These are phyloP conservation scores for Coriaria nepalensis DNA, from an alignment of 306 rosid genomes.

Conservation along the genomic window DNA sequence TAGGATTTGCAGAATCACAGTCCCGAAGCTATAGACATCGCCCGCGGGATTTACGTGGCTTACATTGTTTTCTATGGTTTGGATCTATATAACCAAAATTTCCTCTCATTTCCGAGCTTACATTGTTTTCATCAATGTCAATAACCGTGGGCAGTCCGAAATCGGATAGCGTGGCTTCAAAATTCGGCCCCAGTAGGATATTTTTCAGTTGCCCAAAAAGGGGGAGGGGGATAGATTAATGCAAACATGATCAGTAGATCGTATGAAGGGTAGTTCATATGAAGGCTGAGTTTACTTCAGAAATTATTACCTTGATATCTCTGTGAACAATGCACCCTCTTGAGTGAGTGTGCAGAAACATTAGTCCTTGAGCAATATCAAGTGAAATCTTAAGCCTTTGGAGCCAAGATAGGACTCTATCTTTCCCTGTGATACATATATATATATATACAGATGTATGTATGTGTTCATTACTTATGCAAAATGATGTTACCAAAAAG, in stretches of 20 bases:
- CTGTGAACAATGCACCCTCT: slow-evolving; percentile 62
- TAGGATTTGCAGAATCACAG: slow-evolving; percentile 51
- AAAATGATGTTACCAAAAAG: neutral
- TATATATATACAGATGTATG: neutral
- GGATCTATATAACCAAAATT: slow-evolving; percentile 63
- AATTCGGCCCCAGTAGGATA: slow-evolving; percentile 46
- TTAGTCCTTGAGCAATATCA: slow-evolving; percentile 39
- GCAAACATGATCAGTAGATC: neutral
- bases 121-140: slow-evolving; percentile 34
- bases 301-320: slow-evolving; percentile 37
- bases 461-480: neutral
- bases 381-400: slow-evolving; percentile 45
- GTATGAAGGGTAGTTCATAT: no score
- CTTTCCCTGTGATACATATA: slow-evolving; percentile 24
- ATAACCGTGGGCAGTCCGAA: slow-evolving; percentile 49
- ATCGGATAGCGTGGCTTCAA: slow-evolving; percentile 56
- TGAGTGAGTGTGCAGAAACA: slow-evolving; percentile 46
- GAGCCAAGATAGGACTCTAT: slow-evolving; percentile 42
- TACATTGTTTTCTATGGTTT: slow-evolving; percentile 34
- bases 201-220: slow-evolving; percentile 41
- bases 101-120: slow-evolving; percentile 57
- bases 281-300: no score
- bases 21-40: slow-evolving; percentile 51
- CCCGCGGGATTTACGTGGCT: slow-evolving; percentile 35
- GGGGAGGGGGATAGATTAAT: neutral